phyloP scores from a whole-genome alignment of 352 stramenopile genomes.

The Phytopythium montanum region DNA sequence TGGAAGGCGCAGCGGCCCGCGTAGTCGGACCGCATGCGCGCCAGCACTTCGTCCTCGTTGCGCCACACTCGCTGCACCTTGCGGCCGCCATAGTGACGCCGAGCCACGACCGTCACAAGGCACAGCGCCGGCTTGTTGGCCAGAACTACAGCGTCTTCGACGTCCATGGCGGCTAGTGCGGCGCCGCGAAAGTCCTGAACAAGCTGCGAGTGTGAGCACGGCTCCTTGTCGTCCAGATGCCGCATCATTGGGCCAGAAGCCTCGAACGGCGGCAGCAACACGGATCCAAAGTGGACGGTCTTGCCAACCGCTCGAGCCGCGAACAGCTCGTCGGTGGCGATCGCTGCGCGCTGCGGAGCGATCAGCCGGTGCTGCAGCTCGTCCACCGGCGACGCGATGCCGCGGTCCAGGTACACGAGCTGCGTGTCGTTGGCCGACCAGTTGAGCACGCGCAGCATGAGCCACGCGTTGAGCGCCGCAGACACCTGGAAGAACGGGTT shows the following conservation, averaged over 20 bases:
- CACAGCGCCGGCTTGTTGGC: conserved; percentile 11
- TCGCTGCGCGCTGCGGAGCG: conserved; percentile 21
- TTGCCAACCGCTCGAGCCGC: conserved; percentile 21
- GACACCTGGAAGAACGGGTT: conserved; percentile 57
- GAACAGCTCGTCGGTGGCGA: conserved; percentile 15
- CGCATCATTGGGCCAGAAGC: conserved; percentile 36
- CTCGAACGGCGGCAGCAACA: conserved; percentile 32
- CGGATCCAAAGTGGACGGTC: conserved; percentile 32
- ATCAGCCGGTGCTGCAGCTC: conserved; percentile 23
- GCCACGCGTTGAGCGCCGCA: conserved; percentile 35
- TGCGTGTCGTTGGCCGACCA: conserved; percentile 14
- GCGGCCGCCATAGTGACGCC: conserved; percentile 41
- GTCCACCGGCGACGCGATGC: conserved; percentile 37
- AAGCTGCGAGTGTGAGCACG: conserved; percentile 22
- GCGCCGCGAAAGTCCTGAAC: conserved; percentile 19
- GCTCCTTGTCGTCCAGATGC: conserved; percentile 43
- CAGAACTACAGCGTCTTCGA: conserved; percentile 4
- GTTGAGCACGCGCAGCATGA: conserved; percentile 29
- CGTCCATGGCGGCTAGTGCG: conserved; percentile 20
- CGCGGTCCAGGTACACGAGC: conserved; percentile 30
- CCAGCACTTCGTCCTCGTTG: conserved; percentile 61
- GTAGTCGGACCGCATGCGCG: conserved; percentile 22
- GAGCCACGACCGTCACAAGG: conserved; percentile 54
- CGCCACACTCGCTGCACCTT: conserved; percentile 54
- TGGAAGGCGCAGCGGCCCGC: conserved; percentile 27